phyloP scores from a whole-genome alignment of 352 stramenopile species.

The Pythium guiyangense region DNA sequence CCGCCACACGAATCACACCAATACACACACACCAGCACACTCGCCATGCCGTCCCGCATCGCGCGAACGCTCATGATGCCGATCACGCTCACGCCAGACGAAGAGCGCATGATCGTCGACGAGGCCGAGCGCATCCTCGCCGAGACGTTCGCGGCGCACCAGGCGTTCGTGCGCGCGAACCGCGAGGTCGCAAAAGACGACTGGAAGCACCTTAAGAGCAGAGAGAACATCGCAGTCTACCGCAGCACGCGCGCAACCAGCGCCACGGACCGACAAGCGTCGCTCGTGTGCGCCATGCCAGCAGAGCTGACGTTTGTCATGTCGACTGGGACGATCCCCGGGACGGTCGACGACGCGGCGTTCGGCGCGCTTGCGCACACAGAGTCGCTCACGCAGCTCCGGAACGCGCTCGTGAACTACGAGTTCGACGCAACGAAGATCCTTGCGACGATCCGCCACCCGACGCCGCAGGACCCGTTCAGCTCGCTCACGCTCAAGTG shows the following conservation, averaged over 20 bases:
- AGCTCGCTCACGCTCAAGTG: slow-evolving; percentile 42
- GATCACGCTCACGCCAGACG: slow-evolving; percentile 11
- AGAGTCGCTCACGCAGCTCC: slow-evolving; percentile 26
- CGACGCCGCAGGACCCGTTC: slow-evolving; percentile 33
- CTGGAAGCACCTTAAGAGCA: slow-evolving; percentile 35
- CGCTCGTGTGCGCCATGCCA: not conserved
- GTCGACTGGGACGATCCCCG: slow-evolving; percentile 27
- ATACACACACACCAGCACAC: not conserved
- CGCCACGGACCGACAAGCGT: no score
- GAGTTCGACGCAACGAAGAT: slow-evolving; percentile 33
- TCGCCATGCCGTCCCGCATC: not conserved
- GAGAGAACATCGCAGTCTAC: slow-evolving; percentile 35
- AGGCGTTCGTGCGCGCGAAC: slow-evolving; percentile 3
- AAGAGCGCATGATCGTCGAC: slow-evolving; percentile 4
- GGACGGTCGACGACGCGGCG: slow-evolving; percentile 34
- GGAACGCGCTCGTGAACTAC: slow-evolving; percentile 25
- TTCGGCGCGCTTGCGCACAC: slow-evolving; percentile 38
- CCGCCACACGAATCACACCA: not conserved
- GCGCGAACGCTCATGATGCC: not conserved
- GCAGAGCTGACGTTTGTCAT: slow-evolving; percentile 19
- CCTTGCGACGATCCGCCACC: slow-evolving; percentile 24
- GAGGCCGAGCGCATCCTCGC: slow-evolving; percentile 6
- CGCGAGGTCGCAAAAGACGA: slow-evolving; percentile 18
- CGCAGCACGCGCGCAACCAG: not conserved
- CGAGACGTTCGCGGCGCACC: slow-evolving; percentile 7